Percentiles rank a stretch among this genome's conserved stretches.
Conservation (phyloP, 495 filamentous ascomycete species). For the Tuber microsphaerosporum region DNA sequence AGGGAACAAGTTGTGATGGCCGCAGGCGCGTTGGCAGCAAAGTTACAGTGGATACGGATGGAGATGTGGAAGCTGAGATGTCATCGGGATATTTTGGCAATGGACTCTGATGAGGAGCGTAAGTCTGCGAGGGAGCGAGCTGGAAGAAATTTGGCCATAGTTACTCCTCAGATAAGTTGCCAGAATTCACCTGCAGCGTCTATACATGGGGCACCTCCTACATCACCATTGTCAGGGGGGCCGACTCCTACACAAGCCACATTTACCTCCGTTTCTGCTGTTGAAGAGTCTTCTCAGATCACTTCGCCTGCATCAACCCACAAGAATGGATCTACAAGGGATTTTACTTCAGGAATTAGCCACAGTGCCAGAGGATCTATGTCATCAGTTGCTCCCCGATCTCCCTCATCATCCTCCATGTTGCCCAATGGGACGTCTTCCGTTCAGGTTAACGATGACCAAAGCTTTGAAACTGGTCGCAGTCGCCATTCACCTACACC, state of each 20-base stretch:
- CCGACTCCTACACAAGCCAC: slow-evolving; percentile 37
- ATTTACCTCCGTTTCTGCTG: slow-evolving; percentile 30
- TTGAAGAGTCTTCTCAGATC: slow-evolving; percentile 36
- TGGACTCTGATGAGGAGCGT: slow-evolving; percentile 76
- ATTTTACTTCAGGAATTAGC: slow-evolving; percentile 44
- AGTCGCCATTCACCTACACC: slow-evolving; percentile 34
- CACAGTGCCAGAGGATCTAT: slow-evolving; percentile 39
- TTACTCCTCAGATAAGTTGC: slow-evolving; percentile 38
- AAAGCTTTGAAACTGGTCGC: slow-evolving; percentile 28
- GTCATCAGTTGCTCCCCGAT: slow-evolving; percentile 37
- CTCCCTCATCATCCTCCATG: slow-evolving; percentile 34
- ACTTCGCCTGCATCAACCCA: slow-evolving; percentile 42
- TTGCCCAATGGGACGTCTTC: slow-evolving; percentile 24
- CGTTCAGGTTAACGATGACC: slow-evolving; percentile 29
- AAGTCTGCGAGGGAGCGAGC: slow-evolving; percentile 41
- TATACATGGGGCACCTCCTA: slow-evolving; percentile 34
- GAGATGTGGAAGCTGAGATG: slow-evolving; percentile 90
- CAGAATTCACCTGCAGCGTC: slow-evolving; percentile 39
- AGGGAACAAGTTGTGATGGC: slow-evolving; percentile 77
- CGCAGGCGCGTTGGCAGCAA: slow-evolving; percentile 77
- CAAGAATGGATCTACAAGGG: slow-evolving; percentile 49
- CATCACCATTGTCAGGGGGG: slow-evolving; percentile 19
- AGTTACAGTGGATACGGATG: slow-evolving; percentile 84
- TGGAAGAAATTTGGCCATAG: slow-evolving; percentile 42
- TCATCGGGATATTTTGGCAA: slow-evolving; percentile 75